phyloP scores from a whole-genome alignment of 345 rosid genomes.

The Alliaria petiolata region DNA sequence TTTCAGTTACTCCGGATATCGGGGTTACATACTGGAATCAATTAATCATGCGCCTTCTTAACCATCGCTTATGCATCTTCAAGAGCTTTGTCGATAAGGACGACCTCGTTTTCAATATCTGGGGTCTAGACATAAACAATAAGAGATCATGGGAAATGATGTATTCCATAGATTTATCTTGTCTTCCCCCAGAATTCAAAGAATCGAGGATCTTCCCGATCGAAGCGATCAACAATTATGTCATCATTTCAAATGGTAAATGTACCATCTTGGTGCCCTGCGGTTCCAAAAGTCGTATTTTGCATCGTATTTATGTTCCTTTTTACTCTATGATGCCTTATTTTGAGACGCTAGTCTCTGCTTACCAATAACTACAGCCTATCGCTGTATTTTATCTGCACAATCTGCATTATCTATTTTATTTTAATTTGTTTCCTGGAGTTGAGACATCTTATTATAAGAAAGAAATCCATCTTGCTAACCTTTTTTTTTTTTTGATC shows the following conservation, averaged over 20 bases:
- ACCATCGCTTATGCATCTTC: conserved; percentile 10
- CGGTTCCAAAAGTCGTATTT: background rate
- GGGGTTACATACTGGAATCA: background rate
- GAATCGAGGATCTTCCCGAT: background rate
- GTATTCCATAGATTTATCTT: background rate
- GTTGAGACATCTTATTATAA: too few species aligned
- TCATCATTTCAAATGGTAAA: background rate
- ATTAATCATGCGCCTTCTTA: background rate
- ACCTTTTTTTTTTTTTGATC: too few species aligned
- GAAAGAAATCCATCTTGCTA: too few species aligned
- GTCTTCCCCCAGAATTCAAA: background rate
- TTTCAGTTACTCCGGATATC: background rate
- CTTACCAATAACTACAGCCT: too few species aligned
- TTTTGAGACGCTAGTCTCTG: too few species aligned
- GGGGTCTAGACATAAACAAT: background rate
- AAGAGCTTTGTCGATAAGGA: background rate
- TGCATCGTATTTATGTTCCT: too few species aligned
- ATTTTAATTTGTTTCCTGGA: too few species aligned
- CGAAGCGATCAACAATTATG: background rate
- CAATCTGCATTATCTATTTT: too few species aligned
- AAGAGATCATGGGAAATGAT: background rate
- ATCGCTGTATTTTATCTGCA: too few species aligned
- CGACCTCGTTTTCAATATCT: background rate
- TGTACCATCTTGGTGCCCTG: background rate
- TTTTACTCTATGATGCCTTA: too few species aligned